phyloP scores from a whole-genome alignment of 2,329 filamentous ascomycete genomes.

The Monosporascus sp. region DNA sequence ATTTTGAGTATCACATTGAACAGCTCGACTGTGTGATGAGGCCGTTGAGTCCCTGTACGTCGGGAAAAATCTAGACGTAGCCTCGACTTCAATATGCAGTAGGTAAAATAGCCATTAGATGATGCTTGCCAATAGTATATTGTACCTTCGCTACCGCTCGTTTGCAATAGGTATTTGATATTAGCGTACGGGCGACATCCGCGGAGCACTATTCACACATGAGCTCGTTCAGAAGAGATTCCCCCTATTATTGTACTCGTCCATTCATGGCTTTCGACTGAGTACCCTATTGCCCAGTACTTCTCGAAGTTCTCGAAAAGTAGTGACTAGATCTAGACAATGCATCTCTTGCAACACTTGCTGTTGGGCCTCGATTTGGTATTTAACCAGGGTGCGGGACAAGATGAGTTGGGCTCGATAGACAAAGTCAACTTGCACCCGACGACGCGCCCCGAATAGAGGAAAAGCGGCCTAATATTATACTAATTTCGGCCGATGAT shows the following conservation, averaged over 20 bases:
- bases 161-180: too few relatives aligned
- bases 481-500: constrained; percentile 66
- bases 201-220: too few relatives aligned
- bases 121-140: too few relatives aligned
- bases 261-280: too few relatives aligned
- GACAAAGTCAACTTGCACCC: neutral
- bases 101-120: too few relatives aligned
- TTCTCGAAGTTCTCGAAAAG: neutral
- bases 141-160: too few relatives aligned
- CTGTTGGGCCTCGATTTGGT: neutral
- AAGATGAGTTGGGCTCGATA: neutral
- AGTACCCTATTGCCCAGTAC: too few relatives aligned
- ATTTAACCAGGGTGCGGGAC: neutral
- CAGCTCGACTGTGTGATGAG: neutral
- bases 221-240: too few relatives aligned
- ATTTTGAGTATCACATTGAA: neutral
- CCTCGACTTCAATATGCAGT: too few relatives aligned
- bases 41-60: neutral
- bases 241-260: too few relatives aligned
- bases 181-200: too few relatives aligned
- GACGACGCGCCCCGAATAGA: neutral
- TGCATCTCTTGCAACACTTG: neutral
- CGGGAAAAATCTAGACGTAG: too few relatives aligned
- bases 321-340: neutral
- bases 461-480: constrained; percentile 45